Evolutionary conservation across 1,139 yeast genomes (phyloP), one percentile per base, ranked within the genome.

Genomic region (Diutina sp.): DNA sequence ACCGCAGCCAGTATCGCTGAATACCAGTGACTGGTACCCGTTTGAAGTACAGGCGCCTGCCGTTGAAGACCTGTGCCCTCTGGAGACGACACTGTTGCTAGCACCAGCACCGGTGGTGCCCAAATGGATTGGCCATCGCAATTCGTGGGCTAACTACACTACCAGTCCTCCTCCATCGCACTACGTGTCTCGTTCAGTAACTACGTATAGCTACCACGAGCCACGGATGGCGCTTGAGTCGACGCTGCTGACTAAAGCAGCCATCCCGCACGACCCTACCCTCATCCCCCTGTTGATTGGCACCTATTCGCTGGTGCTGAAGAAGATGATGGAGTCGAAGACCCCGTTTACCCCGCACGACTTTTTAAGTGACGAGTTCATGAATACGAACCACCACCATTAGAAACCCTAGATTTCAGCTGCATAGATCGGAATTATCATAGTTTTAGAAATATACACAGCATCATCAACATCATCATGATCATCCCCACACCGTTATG

Each of bases 331-430:
- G 8, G 64, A 71, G 59, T 76, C 70, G 11, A 74, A 72, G 58
- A 64, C 70, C 1, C 80, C 80, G 35, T 75, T 76, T 59, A 71
- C 71, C 62, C 80, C 80, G 4, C 70, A 67, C 45, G 79, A 76
- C 61, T 76, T 76, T 60, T 66, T 76, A 57, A 65, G 64, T 58
- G 76, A 72, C 58, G 73, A 70, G 9, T 69, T n/a, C 14, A 44
- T 44, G 46, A 44, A 35, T 11, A 11, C 41, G n/a, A 35, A 12
- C n/a, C 41, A 9, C n/a, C 41, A 9, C n/a, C 14, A n/a, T 11
- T 6, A 11, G 41, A n/a, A 12, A 21, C 25, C 25, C 25, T 21
- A 21, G 25, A 21, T 21, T 35, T 1, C 14, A 11, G 41, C 41
- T 35, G 12, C 12, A 35, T 35, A 12, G 41, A 35, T n/a, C 41